Evolutionary conservation across 116 monocot species (phyloP), one percentile per base, ranked within the genome.

Genomic region (Iris pallida): DNA sequence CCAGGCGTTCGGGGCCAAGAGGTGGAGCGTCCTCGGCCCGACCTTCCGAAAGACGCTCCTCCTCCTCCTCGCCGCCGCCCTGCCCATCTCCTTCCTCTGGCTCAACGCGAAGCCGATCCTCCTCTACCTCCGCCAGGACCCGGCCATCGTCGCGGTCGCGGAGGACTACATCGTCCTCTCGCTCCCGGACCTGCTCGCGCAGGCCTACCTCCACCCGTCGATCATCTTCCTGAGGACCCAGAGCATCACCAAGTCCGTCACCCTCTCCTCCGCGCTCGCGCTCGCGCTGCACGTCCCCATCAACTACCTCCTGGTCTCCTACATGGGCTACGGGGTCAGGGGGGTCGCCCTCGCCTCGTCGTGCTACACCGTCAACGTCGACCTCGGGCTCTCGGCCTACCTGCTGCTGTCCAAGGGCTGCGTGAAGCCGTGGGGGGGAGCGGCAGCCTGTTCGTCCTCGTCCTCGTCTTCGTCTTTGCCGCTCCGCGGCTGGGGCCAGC

Each of bases 201-300:
- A 70, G 2, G 46, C 70, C 47, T 40, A 16, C 30, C 59, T 70
- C 59, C 70, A 70, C 7, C 70, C 70, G 6, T 14, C 59, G 48
- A 58, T 58, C 4, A 48, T 58, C 30, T 70, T 48, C 19, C 11
- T 70, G 5, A 58, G 59, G n/a, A 7, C 70, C 0, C 70, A 70
- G 30, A 42, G 48, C 60, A 45, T 59, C 47, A 70, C 70, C 3
- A 58, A 48, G 8, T 59, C 70, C n/a, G 47, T 70, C 70, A 55
- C 70, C 16, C 6, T 12, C 0, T 11, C 70, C 0, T 18, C 70
- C 46, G 18, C 70, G 4, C 4, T 60, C 20, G 58, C 70, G 4
- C 18, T 49, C 16, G 30, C 42, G 20, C 49, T 70, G 8, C 70
- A 60, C 59, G 7, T 70, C n/a, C 70, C 70, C 13, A 51, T 45